Base-by-base conservation (phyloP, 805 yeast species). In the Starmerella roubikii region DNA sequence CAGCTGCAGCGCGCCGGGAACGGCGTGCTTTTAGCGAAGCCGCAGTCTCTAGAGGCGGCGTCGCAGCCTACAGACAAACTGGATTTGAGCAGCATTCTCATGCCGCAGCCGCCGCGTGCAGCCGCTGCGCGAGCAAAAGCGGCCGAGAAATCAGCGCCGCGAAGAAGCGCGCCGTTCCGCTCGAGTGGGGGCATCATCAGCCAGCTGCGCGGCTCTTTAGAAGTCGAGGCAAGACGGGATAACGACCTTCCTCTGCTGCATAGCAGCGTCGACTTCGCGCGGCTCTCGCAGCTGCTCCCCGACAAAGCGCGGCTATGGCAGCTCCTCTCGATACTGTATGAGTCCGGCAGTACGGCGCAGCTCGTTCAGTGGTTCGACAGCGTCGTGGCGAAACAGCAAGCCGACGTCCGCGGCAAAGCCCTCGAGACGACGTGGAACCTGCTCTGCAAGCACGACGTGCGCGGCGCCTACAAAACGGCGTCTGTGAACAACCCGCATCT, bases 401-500 rank as follows among this genome's bases (percentile, higher is more conserved):
- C n/a, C 12, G 15, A 15, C 12, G 11, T n/a, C 29, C 28, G 4
- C 19, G 45, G 13, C 46, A 46, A 10, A 3, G 47, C 50, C 0
- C 59, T 76, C 17, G 78, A 76, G 27, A 55, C 57, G 18, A 66
- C 79, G 0, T 75, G 72, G 52, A 52, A 68, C 3, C 43, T 48
- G 11, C 42, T 64, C n/a, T 35, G 54, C 24, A 62, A 69, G 4
- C 76, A 79, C 38, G 71, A 77, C 40, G 51, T 83, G 22, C 61
- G 67, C 8, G 64, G 64, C 21, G 96, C 97, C 1, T 64, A 76
- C 5, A 62, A 65, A 23, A 43, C 62, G 3, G 86, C 95, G 1
- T 57, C 75, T 1, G 60, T 67, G n/a, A 67, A 68, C 8, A 80
- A 81, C 50, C 59, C 69, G 4, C 94, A 86, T 55, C 57, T 88